Conservation (phyloP, 192 early-diverging fungal species). For the Cetraspora pellucida region DNA sequence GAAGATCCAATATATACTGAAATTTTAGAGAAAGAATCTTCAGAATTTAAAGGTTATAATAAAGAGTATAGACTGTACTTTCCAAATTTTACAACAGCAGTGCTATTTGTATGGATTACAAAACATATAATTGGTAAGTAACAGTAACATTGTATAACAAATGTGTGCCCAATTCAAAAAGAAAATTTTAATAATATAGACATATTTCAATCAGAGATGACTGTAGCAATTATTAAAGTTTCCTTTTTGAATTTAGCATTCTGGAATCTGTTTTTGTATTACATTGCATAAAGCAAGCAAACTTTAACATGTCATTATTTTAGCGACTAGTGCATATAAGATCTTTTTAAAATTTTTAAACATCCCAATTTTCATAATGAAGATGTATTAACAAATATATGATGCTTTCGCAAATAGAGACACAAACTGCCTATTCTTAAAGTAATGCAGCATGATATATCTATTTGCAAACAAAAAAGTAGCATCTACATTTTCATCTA, state of each 20-base stretch:
- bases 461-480: background rate
- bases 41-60: background rate
- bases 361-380: background rate
- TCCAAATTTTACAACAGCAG: background rate
- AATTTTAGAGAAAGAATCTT: too few relatives aligned
- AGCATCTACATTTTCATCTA: background rate
- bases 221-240: too few relatives aligned
- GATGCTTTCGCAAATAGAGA: background rate
- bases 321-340: conserved; percentile 21
- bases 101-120: background rate
- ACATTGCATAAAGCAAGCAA: too few relatives aligned
- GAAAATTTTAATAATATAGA: too few relatives aligned
- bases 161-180: too few relatives aligned
- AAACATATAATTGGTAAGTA: background rate
- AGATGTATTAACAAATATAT: background rate
- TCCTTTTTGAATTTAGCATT: too few relatives aligned
- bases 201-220: too few relatives aligned
- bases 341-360: background rate
- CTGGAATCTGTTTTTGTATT: too few relatives aligned
- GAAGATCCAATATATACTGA: too few relatives aligned
- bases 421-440: background rate
- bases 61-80: background rate
- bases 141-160: too few relatives aligned
- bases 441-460: background rate
- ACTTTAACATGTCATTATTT: background rate